phyloP scores from a whole-genome alignment of 140 eudicot species.

The Cichorium intybus region DNA sequence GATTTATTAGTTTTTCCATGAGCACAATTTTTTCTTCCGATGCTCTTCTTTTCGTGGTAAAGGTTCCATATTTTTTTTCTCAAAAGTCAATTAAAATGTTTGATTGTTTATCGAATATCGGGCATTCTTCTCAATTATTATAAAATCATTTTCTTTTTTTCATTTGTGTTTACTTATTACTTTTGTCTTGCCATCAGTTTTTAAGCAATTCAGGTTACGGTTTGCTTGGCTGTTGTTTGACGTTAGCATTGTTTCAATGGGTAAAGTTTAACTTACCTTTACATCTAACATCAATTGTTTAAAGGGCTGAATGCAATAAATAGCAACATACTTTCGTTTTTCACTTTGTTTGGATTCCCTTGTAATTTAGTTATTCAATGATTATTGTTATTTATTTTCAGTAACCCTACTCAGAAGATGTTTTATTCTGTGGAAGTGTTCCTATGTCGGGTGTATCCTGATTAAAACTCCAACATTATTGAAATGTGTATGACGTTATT shows the following conservation, averaged over 20 bases:
- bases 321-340: too few relatives aligned
- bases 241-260: slow-evolving; percentile 83
- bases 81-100: background rate
- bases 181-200: slow-evolving; percentile 37
- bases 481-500: too few relatives aligned
- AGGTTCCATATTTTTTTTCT: slow-evolving; percentile 10
- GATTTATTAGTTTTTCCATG: slow-evolving; percentile 81
- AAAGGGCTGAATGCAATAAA: too few relatives aligned
- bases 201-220: slow-evolving; percentile 67
- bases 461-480: too few relatives aligned
- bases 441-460: too few relatives aligned
- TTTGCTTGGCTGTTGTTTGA: slow-evolving; percentile 83
- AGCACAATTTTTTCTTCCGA: slow-evolving; percentile 55
- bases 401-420: too few relatives aligned
- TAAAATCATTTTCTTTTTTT: background rate
- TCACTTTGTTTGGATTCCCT: too few relatives aligned
- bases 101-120: background rate
- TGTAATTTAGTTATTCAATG: too few relatives aligned
- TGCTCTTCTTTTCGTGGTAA: slow-evolving; percentile 69
- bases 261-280: slow-evolving; percentile 30
- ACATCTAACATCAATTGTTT: background rate
- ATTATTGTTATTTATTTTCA: too few relatives aligned
- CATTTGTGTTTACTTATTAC: background rate
- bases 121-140: background rate
- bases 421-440: too few relatives aligned